Evolutionary conservation across 2,329 filamentous ascomycete genomes (phyloP).

Genomic region (Alternaria gaisen): DNA sequence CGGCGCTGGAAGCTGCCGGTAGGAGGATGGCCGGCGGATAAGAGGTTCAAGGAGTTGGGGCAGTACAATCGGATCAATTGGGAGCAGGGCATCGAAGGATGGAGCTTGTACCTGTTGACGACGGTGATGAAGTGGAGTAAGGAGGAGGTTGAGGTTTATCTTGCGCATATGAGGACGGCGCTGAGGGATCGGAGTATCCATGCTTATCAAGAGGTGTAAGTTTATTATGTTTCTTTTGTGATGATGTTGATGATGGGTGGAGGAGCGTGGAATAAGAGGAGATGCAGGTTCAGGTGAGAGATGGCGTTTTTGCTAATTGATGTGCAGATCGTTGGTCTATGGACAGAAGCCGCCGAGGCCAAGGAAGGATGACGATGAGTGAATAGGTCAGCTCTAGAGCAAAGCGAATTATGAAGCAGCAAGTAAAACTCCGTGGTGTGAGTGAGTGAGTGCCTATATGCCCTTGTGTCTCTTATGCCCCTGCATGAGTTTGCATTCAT

Average conservation of each 20-base stretch:
- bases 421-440: not conserved
- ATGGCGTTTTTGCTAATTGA: not conserved
- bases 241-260: not conserved
- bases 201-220: constrained; percentile 40
- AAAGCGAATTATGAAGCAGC: not conserved
- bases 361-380: constrained; percentile 9
- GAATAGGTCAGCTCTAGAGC: not conserved
- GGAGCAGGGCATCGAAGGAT: constrained; percentile 41
- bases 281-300: too few relatives aligned
- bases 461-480: too few relatives aligned
- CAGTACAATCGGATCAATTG: constrained; percentile 39
- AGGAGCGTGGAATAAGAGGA: not conserved
- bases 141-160: constrained; percentile 56
- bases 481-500: too few relatives aligned
- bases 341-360: constrained; percentile 26
- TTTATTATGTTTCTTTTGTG: not conserved
- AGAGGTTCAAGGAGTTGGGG: constrained; percentile 63
- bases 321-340: constrained; percentile 27
- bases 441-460: too few relatives aligned
- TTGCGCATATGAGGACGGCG: constrained; percentile 38
- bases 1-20: constrained; percentile 50
- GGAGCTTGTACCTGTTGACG: constrained; percentile 35
- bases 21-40: constrained; percentile 35
- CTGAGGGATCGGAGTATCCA: constrained; percentile 39
- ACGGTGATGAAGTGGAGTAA: constrained; percentile 50